Conservation (phyloP, 306 rosid species). For the Glycine tomentella region DNA sequence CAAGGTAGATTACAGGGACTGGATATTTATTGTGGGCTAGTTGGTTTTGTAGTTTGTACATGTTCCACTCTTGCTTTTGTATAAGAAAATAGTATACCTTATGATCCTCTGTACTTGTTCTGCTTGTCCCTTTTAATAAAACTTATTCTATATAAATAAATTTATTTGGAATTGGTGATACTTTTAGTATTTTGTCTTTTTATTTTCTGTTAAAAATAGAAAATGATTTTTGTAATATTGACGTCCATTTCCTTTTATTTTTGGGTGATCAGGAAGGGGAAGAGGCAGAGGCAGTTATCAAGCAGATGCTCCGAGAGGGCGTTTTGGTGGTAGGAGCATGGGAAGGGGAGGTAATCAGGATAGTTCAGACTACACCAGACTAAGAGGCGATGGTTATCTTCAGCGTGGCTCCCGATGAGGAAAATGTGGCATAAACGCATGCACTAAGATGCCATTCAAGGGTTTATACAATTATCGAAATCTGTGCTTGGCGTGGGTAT, state of each 20-base stretch:
- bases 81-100: no score
- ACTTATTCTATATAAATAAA: no score
- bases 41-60: no score
- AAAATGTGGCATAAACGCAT: conserved; percentile 35
- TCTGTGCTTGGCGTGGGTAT: conserved; percentile 51
- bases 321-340: conserved; percentile 66
- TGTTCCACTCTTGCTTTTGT: no score
- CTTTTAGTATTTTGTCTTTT: no score
- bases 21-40: no score
- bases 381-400: conserved; percentile 74
- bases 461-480: conserved; percentile 40
- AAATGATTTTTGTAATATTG: no score
- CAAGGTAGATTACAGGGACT: no score
- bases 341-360: conserved; percentile 78
- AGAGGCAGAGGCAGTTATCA: conserved; percentile 77
- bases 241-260: not conserved
- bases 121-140: no score
- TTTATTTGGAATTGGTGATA: no score
- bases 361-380: conserved; percentile 60
- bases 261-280: conserved; percentile 70
- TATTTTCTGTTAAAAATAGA: no score
- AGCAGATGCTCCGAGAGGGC: conserved; percentile 78
- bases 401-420: conserved; percentile 77
- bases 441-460: conserved; percentile 31
- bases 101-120: no score